Percentiles rank a stretch among this genome's conserved stretches.
Evolutionary conservation across 192 early-diverging fungal species (phyloP).

Genomic region (Coemansia sp.): DNA sequence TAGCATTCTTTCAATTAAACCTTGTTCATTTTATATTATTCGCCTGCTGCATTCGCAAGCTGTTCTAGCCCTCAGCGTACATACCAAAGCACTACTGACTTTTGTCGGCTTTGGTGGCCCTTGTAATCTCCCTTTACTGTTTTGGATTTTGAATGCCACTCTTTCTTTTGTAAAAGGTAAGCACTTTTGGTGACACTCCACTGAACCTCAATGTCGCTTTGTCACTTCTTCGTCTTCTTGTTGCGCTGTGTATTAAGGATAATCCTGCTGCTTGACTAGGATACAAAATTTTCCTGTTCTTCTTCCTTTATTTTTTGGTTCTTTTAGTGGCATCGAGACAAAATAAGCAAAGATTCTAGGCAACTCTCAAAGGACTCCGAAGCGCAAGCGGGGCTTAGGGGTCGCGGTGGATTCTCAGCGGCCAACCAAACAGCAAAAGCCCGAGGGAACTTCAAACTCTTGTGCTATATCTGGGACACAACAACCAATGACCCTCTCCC

Average conservation of each 20-base stretch:
- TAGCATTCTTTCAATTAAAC: too few relatives aligned
- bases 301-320: constrained; percentile 2
- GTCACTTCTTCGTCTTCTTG: background rate
- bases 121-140: background rate
- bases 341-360: constrained; percentile 44
- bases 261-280: background rate
- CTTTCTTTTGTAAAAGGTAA: constrained; percentile 4
- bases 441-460: constrained; percentile 15
- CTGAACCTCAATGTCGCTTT: background rate
- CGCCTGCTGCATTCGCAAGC: background rate
- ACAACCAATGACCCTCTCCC: constrained; percentile 31
- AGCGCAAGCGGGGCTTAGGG: constrained; percentile 45
- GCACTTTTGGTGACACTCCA: background rate
- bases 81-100: background rate
- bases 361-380: constrained; percentile 42
- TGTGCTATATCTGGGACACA: constrained; percentile 11
- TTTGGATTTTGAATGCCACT: constrained; percentile 6
- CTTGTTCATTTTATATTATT: background rate
- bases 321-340: constrained; percentile 22
- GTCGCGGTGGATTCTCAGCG: constrained; percentile 25
- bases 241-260: background rate
- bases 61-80: background rate
- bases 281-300: background rate
- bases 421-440: constrained; percentile 34
- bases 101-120: background rate